phyloP scores from a whole-genome alignment of 2,329 filamentous ascomycete species.

The Fragosphaeria purpurea region DNA sequence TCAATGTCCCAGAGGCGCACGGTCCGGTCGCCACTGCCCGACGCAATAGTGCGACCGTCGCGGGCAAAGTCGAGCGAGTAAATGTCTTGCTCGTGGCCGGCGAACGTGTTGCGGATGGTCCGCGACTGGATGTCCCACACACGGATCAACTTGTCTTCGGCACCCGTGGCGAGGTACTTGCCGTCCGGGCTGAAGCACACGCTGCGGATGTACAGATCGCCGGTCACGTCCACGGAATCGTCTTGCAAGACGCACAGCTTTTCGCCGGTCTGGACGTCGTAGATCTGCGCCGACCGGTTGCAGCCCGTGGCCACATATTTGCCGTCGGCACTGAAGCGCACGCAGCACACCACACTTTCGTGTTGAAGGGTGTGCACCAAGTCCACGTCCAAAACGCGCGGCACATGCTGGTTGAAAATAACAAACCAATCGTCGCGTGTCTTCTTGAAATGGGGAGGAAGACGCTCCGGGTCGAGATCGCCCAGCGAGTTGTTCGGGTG shows the following conservation, averaged over 20 bases:
- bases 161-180: constrained; percentile 85
- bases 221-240: constrained; percentile 72
- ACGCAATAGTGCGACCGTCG: constrained; percentile 89
- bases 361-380: constrained; percentile 87
- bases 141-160: constrained; percentile 93
- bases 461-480: constrained; percentile 76
- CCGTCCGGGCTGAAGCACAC: constrained; percentile 98
- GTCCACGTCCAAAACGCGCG: constrained; percentile 83
- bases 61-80: constrained; percentile 93
- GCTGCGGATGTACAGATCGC: constrained; percentile 92
- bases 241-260: constrained; percentile 89
- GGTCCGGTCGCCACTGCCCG: constrained; percentile 86
- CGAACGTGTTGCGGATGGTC: constrained; percentile 83
- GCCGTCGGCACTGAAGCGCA: constrained; percentile 90
- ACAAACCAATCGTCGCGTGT: constrained; percentile 89
- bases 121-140: constrained; percentile 88
- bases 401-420: constrained; percentile 88
- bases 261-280: constrained; percentile 77
- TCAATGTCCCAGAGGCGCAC: constrained; percentile 96
- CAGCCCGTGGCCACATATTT: constrained; percentile 95
- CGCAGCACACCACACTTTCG: constrained; percentile 96
- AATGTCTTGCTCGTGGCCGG: constrained; percentile 97
- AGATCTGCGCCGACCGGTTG: constrained; percentile 98
- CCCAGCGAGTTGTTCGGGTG: constrained; percentile 58
- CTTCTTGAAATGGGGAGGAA: constrained; percentile 81